Conservation (phyloP, 371 early-diverging fungal genomes). For the Nematocida homosporus region DNA sequence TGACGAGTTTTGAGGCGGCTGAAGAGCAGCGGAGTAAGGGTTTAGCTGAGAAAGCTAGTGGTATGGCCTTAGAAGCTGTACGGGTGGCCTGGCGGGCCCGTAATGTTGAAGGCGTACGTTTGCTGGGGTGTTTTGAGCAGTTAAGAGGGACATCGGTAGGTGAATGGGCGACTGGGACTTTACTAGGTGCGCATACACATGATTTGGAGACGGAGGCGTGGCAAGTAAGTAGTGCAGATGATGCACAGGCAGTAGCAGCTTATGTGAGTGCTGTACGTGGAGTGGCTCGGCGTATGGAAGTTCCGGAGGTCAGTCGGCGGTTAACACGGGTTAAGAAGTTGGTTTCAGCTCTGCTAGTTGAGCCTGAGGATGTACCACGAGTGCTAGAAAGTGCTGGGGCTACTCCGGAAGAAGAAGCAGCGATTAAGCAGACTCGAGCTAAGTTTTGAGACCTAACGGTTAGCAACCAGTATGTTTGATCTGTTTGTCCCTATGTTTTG, state of each 20-base stretch:
- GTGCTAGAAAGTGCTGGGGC: background rate
- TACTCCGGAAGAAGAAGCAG: conserved; percentile 4
- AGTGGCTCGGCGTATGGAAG: background rate
- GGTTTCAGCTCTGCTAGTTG: background rate
- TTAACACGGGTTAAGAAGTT: background rate
- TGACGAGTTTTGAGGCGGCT: background rate
- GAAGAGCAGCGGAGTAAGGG: conserved; percentile 13
- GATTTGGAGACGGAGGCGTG: conserved; percentile 8
- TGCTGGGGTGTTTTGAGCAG: conserved; percentile 1
- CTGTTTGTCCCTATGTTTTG: no score
- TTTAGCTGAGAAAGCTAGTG: conserved; percentile 1
- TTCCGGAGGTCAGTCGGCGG: background rate
- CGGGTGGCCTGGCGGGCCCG: background rate
- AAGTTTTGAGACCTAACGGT: no score
- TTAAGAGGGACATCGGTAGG: conserved; percentile 7
- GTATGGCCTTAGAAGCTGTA: background rate
- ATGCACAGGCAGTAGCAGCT: background rate
- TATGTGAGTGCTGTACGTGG: conserved; percentile 5
- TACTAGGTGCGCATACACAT: background rate
- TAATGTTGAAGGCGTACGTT: background rate
- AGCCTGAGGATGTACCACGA: background rate
- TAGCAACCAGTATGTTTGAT: no score
- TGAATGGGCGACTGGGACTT: background rate
- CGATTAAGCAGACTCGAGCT: background rate
- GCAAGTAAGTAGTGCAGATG: background rate